phyloP scores from a whole-genome alignment of 2,329 filamentous ascomycete genomes.

The Pseudocercospora eumusae region DNA sequence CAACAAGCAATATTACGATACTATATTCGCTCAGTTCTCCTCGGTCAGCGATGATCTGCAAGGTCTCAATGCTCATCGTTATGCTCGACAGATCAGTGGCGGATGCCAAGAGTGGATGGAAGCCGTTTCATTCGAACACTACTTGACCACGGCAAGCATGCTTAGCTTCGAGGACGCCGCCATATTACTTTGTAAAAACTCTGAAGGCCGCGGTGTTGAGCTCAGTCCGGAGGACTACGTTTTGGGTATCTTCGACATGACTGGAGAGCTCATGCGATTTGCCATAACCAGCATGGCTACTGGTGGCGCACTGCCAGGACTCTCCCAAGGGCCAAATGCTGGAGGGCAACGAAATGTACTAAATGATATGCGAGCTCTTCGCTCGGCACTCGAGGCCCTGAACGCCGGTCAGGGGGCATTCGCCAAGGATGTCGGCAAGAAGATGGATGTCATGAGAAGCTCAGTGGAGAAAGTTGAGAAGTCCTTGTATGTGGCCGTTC shows the following conservation, averaged over 20 bases:
- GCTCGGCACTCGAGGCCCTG: constrained; percentile 74
- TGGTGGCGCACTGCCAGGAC: constrained; percentile 59
- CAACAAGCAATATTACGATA: constrained; percentile 66
- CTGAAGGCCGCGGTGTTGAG: constrained; percentile 53
- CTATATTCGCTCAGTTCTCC: constrained; percentile 69
- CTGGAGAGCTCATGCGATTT: constrained; percentile 96
- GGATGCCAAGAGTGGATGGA: constrained; percentile 95
- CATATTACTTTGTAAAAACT: constrained; percentile 40
- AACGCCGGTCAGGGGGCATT: constrained; percentile 59
- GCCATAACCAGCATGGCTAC: constrained; percentile 86
- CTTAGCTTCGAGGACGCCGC: constrained; percentile 66
- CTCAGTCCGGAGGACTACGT: constrained; percentile 84
- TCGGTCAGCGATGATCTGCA: constrained; percentile 71
- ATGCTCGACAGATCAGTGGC: constrained; percentile 71
- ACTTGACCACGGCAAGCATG: constrained; percentile 74
- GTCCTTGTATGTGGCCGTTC: constrained; percentile 24
- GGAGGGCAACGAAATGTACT: constrained; percentile 63
- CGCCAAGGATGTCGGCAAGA: constrained; percentile 68
- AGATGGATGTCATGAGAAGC: constrained; percentile 80
- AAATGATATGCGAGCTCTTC: constrained; percentile 75
- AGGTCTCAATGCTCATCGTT: constrained; percentile 79
- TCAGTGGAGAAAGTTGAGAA: constrained; percentile 94
- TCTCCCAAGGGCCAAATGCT: constrained; percentile 29
- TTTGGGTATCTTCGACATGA: constrained; percentile 88
- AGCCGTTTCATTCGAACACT: constrained; percentile 84